Evolutionary conservation across 768 basidiomycete genomes (phyloP), one percentile per base, ranked within the genome.

Genomic region (Coprinopsis sp.): DNA sequence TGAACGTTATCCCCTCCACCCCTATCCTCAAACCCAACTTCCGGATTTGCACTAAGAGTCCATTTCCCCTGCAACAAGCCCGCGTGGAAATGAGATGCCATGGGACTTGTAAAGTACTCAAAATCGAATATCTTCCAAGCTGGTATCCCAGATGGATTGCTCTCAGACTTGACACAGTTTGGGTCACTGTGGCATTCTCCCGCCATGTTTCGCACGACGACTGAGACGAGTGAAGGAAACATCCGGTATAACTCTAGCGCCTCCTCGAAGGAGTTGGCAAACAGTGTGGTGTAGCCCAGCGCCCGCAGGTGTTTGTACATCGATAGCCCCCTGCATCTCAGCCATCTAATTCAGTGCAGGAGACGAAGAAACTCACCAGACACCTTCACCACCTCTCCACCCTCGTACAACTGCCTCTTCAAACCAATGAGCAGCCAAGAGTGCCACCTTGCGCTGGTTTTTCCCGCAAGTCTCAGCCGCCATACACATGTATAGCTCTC

Each of bases 91-190:
- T 58, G 56, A 0, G 21, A 24, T 14, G 54, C 60, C 7, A 55
- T 49, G 2, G 61, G 54, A 10, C 42, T 43, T n/a, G 30, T 37
- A 58, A 61, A 58, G 51, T 51, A 68, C 40, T 56, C 54, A 25
- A 64, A 61, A 19, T 64, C 57, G 34, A 69, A 64, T 3, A 68
- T 56, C 47, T 66, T 70, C 67, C 67, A 70, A 10, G 58, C 60
- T 1, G 67, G 66, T 23, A 69, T 66, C 8, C 66, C 68, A 1
- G 40, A 46, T 1, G 66, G 66, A 44, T 68, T 64, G 3, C 43
- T 36, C 2, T 45, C 46, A 3, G 55, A 51, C 28, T 61, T 62
- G 19, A 64, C 53, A 42, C 67, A 68, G 21, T 62, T 40, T 3
- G 47, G 40, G 22, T 63, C 49, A n/a, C 31, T 8, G 37, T 63